Evolutionary conservation across 805 yeast genomes (phyloP).

Genomic region (Metschnikowia cerradonensis): DNA sequence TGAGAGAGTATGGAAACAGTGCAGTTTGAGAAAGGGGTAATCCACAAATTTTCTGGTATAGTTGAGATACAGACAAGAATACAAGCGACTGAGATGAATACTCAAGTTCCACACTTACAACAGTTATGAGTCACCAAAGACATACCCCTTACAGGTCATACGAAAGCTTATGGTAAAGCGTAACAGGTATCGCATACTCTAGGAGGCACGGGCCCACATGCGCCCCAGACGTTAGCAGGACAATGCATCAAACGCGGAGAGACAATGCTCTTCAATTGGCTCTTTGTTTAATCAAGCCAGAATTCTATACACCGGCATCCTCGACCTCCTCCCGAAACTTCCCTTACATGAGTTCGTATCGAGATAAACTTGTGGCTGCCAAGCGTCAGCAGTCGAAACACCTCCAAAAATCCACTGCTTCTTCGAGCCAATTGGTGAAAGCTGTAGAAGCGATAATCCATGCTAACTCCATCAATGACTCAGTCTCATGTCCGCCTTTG

Average conservation of each 20-base stretch:
- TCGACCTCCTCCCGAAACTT: no score
- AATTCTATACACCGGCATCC: no score
- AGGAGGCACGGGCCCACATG: slow-evolving; percentile 3
- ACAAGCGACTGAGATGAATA: no score
- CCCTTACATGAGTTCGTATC: background rate
- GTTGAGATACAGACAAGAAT: no score
- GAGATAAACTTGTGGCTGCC: slow-evolving; percentile 28
- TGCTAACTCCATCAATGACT: slow-evolving; percentile 23
- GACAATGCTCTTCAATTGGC: background rate
- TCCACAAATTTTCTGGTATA: no score
- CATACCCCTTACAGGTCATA: no score
- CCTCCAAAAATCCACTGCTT: slow-evolving; percentile 24
- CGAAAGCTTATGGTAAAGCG: no score
- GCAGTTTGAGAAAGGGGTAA: no score
- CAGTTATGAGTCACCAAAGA: no score
- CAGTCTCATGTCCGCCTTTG: slow-evolving; percentile 13
- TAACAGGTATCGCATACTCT: background rate
- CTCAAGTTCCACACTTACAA: no score
- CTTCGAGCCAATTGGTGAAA: slow-evolving; percentile 24
- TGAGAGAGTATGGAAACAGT: no score
- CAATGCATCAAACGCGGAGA: background rate
- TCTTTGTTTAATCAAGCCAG: background rate
- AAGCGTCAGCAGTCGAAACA: slow-evolving; percentile 30
- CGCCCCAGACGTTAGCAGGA: background rate
- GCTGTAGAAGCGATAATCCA: slow-evolving; percentile 22